phyloP scores from a whole-genome alignment of 75 land plant species.

The Selaginella tamariscina region DNA sequence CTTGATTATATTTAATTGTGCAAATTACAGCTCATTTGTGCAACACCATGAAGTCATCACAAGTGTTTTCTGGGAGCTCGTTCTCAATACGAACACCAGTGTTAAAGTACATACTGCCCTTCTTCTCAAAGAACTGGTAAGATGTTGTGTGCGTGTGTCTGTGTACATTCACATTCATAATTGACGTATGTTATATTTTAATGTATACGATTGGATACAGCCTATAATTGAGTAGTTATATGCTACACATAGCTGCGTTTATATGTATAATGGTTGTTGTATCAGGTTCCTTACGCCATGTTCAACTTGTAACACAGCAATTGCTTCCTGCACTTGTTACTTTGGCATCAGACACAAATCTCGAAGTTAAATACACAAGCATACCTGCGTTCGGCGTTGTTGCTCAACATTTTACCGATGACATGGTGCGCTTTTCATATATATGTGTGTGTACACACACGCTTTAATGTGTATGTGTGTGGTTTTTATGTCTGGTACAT shows the following conservation, averaged over 20 bases:
- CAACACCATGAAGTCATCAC: conserved; percentile 72
- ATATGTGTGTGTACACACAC: background rate
- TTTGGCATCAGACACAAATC: conserved; percentile 87
- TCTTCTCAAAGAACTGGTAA: conserved; percentile 75
- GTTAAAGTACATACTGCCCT: conserved; percentile 66
- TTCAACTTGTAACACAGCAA: conserved; percentile 68
- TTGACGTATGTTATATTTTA: background rate
- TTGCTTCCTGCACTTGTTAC: conserved; percentile 89
- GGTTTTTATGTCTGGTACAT: background rate
- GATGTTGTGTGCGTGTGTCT: no score
- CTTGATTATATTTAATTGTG: no score
- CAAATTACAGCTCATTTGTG: conserved; percentile 58
- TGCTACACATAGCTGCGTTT: no score
- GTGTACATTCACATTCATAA: no score
- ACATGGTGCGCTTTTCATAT: conserved; percentile 58
- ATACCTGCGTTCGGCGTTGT: conserved; percentile 90
- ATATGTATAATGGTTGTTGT: no score
- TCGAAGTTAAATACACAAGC: conserved; percentile 80
- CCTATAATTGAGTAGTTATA: no score
- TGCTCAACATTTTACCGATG: conserved; percentile 95
- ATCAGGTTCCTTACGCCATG: conserved; percentile 67
- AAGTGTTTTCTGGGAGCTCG: conserved; percentile 86
- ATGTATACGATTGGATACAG: no score
- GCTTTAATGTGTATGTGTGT: background rate
- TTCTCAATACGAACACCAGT: conserved; percentile 54